Conservation (phyloP, 192 early-diverging fungal genomes). For the Lunasporangiospora selenospora region DNA sequence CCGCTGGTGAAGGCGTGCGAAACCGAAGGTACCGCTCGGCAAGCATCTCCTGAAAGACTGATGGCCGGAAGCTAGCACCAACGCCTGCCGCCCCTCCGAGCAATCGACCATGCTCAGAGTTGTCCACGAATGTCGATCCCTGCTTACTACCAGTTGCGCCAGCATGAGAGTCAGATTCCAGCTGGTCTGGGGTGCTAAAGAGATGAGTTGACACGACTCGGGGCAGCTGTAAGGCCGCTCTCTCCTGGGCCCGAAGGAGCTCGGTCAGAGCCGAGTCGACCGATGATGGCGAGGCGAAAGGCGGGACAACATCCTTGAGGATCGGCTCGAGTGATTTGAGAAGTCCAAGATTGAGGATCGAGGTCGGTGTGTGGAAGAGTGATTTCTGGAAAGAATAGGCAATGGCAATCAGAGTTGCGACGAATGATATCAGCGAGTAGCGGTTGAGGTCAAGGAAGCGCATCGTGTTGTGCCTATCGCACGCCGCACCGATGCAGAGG, state of each 20-base stretch:
- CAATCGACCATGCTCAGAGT: conserved; percentile 18
- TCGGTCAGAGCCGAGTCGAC: conserved; percentile 21
- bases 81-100: conserved; percentile 34
- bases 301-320: conserved; percentile 41
- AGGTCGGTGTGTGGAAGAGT: conserved; percentile 40
- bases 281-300: conserved; percentile 2
- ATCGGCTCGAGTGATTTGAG: conserved; percentile 43
- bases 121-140: conserved; percentile 5
- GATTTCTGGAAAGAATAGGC: conserved; percentile 43
- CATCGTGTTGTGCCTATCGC: conserved; percentile 6
- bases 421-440: conserved; percentile 38
- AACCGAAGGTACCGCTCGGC: conserved; percentile 45
- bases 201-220: no score
- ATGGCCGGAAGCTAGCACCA: conserved; percentile 37
- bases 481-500: neutral
- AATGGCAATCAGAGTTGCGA: conserved; percentile 34
- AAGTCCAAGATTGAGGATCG: conserved; percentile 41
- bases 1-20: conserved; percentile 33
- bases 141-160: no score
- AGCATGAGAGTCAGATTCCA: no score
- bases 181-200: no score
- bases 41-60: conserved; percentile 47
- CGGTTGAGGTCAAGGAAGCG: conserved; percentile 49
- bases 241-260: no score
- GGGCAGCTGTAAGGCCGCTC: no score